These are phyloP conservation scores for Brasilioporus rufonigricans DNA, from an alignment of 768 basidiomycete genomes.

Conservation along the genomic window DNA sequence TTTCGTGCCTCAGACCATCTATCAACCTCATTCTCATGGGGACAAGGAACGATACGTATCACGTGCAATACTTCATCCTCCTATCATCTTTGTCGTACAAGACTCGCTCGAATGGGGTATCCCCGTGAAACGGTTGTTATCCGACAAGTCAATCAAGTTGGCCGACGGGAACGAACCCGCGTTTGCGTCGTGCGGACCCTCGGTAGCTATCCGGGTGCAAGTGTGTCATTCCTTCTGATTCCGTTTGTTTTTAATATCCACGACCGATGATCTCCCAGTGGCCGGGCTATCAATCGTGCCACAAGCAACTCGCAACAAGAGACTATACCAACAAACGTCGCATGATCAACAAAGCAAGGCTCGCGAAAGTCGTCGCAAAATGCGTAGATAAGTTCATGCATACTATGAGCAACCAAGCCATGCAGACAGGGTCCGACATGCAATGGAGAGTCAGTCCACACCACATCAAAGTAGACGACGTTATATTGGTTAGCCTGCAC, in stretches of 20 bases:
- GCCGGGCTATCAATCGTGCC: slow-evolving; percentile 73
- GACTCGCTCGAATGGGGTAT: slow-evolving; percentile 58
- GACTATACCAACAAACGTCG: slow-evolving; percentile 67
- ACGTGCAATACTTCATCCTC: slow-evolving; percentile 53
- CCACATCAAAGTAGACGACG: slow-evolving; percentile 7
- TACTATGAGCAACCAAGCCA: background rate
- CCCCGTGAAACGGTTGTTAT: slow-evolving; percentile 53
- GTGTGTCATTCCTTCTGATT: slow-evolving; percentile 31
- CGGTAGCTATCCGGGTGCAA: slow-evolving; percentile 69
- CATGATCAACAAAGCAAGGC: slow-evolving; percentile 64
- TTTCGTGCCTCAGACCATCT: slow-evolving; percentile 65
- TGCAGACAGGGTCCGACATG: slow-evolving; percentile 4
- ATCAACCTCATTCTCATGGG: slow-evolving; percentile 67
- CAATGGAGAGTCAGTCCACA: slow-evolving; percentile 16
- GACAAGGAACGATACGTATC: slow-evolving; percentile 72
- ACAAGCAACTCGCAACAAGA: slow-evolving; percentile 66
- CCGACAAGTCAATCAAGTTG: slow-evolving; percentile 51
- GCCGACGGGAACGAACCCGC: slow-evolving; percentile 54
- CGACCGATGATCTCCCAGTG: slow-evolving; percentile 43
- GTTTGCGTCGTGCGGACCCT: slow-evolving; percentile 64
- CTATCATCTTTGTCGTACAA: slow-evolving; percentile 57
- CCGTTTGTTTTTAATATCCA: background rate
- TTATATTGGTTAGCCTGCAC: slow-evolving; percentile 66
- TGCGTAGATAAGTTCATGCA: slow-evolving; percentile 38
- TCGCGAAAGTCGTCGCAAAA: slow-evolving; percentile 71